phyloP scores from a whole-genome alignment of 306 rosid genomes.

The Cicer pinnatifidum region DNA sequence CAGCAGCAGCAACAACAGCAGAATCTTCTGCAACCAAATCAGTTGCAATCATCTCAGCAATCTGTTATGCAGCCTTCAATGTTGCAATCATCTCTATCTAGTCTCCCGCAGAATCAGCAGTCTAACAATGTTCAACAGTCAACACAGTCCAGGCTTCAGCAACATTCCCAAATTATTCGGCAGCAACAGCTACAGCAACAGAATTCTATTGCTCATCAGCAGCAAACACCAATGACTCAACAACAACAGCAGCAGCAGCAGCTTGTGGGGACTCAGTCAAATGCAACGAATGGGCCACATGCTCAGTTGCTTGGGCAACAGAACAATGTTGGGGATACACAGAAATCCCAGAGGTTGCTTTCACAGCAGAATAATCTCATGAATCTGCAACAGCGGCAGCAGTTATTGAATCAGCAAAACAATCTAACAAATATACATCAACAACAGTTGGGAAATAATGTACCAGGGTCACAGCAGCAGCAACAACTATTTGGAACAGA shows the following conservation, averaged over 20 bases:
- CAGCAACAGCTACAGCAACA: slow-evolving; percentile 77
- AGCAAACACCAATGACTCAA: slow-evolving; percentile 66
- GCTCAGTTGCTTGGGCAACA: slow-evolving; percentile 69
- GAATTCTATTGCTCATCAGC: slow-evolving; percentile 66
- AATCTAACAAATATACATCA: slow-evolving; percentile 75
- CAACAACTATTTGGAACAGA: slow-evolving; percentile 66
- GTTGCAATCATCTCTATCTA: slow-evolving; percentile 58
- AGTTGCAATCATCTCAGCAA: slow-evolving; percentile 84
- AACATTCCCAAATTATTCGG: slow-evolving; percentile 77
- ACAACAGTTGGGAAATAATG: slow-evolving; percentile 75
- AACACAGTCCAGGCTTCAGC: slow-evolving; percentile 76
- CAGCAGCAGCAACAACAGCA: slow-evolving; percentile 69
- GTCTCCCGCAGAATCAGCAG: slow-evolving; percentile 78
- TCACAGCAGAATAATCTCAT: slow-evolving; percentile 76
- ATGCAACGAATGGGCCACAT: slow-evolving; percentile 66
- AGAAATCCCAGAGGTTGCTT: slow-evolving; percentile 71
- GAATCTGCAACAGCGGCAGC: slow-evolving; percentile 71
- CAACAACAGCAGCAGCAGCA: slow-evolving; percentile 73
- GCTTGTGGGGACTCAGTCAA: slow-evolving; percentile 70
- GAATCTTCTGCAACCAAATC: slow-evolving; percentile 71
- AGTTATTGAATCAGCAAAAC: slow-evolving; percentile 74
- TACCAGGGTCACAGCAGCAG: slow-evolving; percentile 74
- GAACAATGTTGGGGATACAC: slow-evolving; percentile 77
- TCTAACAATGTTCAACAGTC: slow-evolving; percentile 69
- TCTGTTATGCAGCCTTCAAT: slow-evolving; percentile 64